Evolutionary conservation across 2,329 filamentous ascomycete genomes (phyloP).

Genomic region (Colletotrichum orbiculare): DNA sequence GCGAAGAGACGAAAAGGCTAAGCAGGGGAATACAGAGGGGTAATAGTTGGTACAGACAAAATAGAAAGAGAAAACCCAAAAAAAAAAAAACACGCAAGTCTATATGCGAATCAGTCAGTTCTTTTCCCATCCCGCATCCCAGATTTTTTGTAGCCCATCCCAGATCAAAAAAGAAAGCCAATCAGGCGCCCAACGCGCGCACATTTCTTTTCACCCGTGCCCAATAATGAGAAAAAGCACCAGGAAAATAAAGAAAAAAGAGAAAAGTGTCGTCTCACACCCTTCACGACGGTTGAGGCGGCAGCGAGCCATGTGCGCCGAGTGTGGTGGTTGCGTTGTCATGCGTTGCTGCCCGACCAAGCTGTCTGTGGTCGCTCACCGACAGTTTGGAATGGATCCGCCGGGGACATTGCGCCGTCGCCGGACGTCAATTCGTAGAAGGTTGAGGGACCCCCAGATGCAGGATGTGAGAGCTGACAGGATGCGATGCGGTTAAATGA

Average conservation of each 20-base stretch:
- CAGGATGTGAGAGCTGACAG: slow-evolving; percentile 36
- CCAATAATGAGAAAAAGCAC: slow-evolving; percentile 4
- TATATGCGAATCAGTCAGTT: slow-evolving; percentile 37
- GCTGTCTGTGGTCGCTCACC: slow-evolving; percentile 28
- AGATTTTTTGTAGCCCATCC: slow-evolving; percentile 37
- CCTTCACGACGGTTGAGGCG: slow-evolving; percentile 31
- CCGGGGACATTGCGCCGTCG: slow-evolving; percentile 31
- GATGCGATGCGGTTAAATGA: background rate
- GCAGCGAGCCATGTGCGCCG: slow-evolving; percentile 32
- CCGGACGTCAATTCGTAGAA: slow-evolving; percentile 22
- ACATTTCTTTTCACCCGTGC: slow-evolving; percentile 29
- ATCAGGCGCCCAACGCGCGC: slow-evolving; percentile 18
- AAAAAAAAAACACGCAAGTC: slow-evolving; percentile 26
- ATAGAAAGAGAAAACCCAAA: slow-evolving; percentile 17
- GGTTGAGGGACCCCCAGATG: slow-evolving; percentile 32
- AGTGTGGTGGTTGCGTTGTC: slow-evolving; percentile 36
- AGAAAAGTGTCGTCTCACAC: slow-evolving; percentile 27
- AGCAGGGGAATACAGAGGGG: slow-evolving; percentile 17
- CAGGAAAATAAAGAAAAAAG: slow-evolving; percentile 10
- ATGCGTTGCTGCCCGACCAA: slow-evolving; percentile 37
- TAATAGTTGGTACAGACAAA: slow-evolving; percentile 21
- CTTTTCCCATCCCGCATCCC: slow-evolving; percentile 37
- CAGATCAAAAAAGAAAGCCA: slow-evolving; percentile 19
- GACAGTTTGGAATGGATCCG: slow-evolving; percentile 37
- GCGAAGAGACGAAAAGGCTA: slow-evolving; percentile 12